Evolutionary conservation across 306 rosid genomes (phyloP).

Genomic region (Cicer chorassanicum): DNA sequence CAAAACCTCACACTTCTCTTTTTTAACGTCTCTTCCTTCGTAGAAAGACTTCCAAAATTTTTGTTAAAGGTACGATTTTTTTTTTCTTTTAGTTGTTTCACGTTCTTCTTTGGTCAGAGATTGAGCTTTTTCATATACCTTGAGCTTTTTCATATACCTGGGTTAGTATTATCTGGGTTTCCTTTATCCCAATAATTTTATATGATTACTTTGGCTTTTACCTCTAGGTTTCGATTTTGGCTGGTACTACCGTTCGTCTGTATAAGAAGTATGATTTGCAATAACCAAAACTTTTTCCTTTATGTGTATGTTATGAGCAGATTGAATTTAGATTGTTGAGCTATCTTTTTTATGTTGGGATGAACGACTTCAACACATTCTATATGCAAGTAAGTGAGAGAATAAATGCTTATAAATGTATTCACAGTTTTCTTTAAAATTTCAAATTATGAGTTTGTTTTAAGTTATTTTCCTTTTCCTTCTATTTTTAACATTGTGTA

Average conservation of each 20-base stretch:
- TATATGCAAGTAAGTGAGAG: constrained; percentile 91
- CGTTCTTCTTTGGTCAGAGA: background rate
- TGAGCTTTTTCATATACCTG: background rate
- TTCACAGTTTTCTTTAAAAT: constrained; percentile 24
- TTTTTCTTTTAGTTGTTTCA: background rate
- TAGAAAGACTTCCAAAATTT: constrained; percentile 36
- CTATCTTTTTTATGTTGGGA: constrained; percentile 69
- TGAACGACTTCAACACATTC: constrained; percentile 96
- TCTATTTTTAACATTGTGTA: constrained; percentile 19
- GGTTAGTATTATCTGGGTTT: background rate
- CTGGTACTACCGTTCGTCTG: constrained; percentile 95
- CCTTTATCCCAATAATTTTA: background rate
- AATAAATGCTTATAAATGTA: constrained; percentile 13
- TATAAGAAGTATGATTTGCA: constrained; percentile 76
- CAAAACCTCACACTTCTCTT: background rate
- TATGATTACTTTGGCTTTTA: constrained; percentile 38
- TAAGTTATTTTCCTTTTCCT: constrained; percentile 2
- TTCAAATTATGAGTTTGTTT: constrained; percentile 36
- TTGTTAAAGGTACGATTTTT: constrained; percentile 36
- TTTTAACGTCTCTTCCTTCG: constrained; percentile 30
- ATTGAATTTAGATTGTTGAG: background rate
- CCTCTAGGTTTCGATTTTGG: constrained; percentile 91
- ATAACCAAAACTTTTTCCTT: constrained; percentile 21
- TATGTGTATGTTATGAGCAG: background rate
- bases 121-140: background rate